phyloP scores from a whole-genome alignment of 2,329 filamentous ascomycete genomes.

The Penicillium janthinellum region DNA sequence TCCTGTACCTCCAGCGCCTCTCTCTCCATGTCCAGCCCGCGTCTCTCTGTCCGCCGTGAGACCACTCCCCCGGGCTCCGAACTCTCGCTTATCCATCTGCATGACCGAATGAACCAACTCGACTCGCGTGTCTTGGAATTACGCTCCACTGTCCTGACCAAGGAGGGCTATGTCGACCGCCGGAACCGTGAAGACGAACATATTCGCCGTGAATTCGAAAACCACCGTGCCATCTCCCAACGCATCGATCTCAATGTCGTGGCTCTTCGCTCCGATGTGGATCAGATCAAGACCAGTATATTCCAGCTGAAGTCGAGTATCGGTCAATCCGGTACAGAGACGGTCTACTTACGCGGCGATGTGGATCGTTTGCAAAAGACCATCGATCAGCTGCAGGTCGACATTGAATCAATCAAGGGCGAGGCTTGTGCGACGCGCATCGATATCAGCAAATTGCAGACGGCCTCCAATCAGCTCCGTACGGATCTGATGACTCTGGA shows the following conservation, averaged over 20 bases:
- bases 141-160: constrained; percentile 41
- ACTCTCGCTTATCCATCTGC: constrained; percentile 38
- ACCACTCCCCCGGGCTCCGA: constrained; percentile 40
- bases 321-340: constrained; percentile 36
- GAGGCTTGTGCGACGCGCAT: constrained; percentile 39
- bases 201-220: constrained; percentile 43
- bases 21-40: constrained; percentile 39
- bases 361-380: constrained; percentile 42
- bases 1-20: constrained; percentile 43
- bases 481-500: constrained; percentile 41
- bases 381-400: constrained; percentile 39
- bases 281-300: constrained; percentile 39
- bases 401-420: constrained; percentile 37
- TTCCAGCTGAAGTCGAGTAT: constrained; percentile 39
- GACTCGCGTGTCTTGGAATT: constrained; percentile 43
- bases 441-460: constrained; percentile 42
- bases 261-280: constrained; percentile 39
- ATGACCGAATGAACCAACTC: constrained; percentile 43
- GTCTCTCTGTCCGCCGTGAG: constrained; percentile 38
- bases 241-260: constrained; percentile 41
- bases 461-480: constrained; percentile 39
- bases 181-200: constrained; percentile 44
- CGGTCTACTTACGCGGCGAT: constrained; percentile 39
- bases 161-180: constrained; percentile 43
- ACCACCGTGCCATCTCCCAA: constrained; percentile 36